phyloP scores from a whole-genome alignment of 345 rosid genomes.

The Trapa incisa region DNA sequence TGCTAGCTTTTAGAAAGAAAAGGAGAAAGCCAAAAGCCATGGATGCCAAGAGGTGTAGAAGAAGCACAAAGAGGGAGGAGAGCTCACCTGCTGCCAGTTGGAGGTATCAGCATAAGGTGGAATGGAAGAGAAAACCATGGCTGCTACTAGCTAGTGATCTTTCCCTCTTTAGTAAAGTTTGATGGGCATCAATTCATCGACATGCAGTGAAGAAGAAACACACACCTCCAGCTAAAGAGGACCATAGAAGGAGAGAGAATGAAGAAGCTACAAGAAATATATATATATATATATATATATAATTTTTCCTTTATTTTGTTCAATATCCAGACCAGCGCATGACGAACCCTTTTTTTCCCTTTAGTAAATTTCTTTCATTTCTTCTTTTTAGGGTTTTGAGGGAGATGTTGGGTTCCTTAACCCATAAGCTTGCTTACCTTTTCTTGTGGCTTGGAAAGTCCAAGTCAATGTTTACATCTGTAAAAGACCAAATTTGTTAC shows the following conservation, averaged over 20 bases:
- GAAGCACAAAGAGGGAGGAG: constrained; percentile 9
- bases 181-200: constrained; percentile 2
- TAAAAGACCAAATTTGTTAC: too few species aligned
- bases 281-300: too few species aligned
- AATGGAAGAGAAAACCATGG: constrained; percentile 82
- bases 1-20: background rate
- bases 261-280: background rate
- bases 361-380: background rate
- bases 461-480: too few species aligned
- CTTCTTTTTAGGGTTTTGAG: constrained; percentile 9
- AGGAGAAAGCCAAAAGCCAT: background rate
- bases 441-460: background rate
- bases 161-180: constrained; percentile 9
- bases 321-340: background rate
- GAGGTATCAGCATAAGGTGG: constrained; percentile 95
- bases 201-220: constrained; percentile 13
- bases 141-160: background rate
- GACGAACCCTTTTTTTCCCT: too few species aligned
- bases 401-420: constrained; percentile 5
- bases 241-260: background rate
- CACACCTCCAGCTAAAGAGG: constrained; percentile 1
- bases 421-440: constrained; percentile 1
- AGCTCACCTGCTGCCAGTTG: constrained; percentile 85
- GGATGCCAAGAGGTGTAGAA: background rate
- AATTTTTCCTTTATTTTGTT: background rate